A percentile compares a stretch with the other conserved stretches of the same genome.
phyloP scores from a whole-genome alignment of 805 yeast species.

The Kregervanrija delftensis region DNA sequence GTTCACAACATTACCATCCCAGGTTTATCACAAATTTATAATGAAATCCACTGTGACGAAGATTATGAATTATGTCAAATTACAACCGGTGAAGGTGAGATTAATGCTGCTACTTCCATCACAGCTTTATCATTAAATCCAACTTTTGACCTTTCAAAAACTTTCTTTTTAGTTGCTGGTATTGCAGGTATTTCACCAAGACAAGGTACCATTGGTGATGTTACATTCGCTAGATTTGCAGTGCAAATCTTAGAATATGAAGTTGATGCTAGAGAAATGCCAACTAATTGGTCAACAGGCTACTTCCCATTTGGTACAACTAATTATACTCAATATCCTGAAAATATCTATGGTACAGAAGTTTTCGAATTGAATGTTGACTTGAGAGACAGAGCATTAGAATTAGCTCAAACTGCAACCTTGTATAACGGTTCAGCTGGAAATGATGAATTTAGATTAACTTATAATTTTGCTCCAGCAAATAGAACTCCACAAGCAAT shows the following conservation, averaged over 20 bases:
- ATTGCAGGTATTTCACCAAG: constrained; percentile 60
- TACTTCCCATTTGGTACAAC: constrained; percentile 51
- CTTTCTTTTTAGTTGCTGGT: constrained; percentile 59
- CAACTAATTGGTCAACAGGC: constrained; percentile 52
- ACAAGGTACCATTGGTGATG: constrained; percentile 51
- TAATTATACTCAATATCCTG: constrained; percentile 44
- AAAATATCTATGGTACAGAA: constrained; percentile 54
- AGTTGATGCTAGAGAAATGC: constrained; percentile 44
- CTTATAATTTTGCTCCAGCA: constrained; percentile 47
- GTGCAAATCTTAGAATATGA: constrained; percentile 57
- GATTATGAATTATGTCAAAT: constrained; percentile 51
- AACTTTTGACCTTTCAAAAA: constrained; percentile 48
- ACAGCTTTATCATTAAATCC: constrained; percentile 49
- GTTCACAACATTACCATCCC: constrained; percentile 52
- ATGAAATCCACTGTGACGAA: constrained; percentile 46
- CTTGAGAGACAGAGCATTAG: constrained; percentile 51
- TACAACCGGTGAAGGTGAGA: constrained; percentile 66
- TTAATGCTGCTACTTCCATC: constrained; percentile 56
- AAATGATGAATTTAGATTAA: constrained; percentile 39
- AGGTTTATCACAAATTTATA: constrained; percentile 58
- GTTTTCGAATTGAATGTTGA: constrained; percentile 55
- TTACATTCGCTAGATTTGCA: constrained; percentile 52
- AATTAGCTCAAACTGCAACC: constrained; percentile 39
- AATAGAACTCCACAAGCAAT: constrained; percentile 37
- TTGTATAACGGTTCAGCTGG: constrained; percentile 39